Evolutionary conservation across 495 filamentous ascomycete species (phyloP), one percentile per base, ranked within the genome.

Genomic region (Lasiosphaeria miniovina): DNA sequence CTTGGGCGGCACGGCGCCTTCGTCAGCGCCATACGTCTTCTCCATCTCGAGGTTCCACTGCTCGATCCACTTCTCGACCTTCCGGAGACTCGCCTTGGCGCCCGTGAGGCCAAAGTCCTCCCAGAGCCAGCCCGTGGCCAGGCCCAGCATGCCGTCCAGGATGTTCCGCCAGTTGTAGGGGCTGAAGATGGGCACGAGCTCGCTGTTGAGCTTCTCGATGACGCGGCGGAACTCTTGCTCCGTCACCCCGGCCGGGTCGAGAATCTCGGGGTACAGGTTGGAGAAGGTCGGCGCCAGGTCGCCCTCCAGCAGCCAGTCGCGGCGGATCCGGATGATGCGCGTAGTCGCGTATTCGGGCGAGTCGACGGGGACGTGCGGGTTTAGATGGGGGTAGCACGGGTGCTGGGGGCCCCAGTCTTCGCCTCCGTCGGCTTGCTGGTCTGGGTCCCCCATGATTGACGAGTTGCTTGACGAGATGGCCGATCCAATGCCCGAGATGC

Each of bases 211-310:
- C 54, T 82, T 86, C 40, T 87, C 82, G 31, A 96, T 85, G 34
- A 96, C 74, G n/a, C 73, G 77, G 6, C 93, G 84, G 67, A 96
- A 97, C 65, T 91, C 89, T 57, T 86, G 82, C 63, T 94, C 90
- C 15, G 88, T 84, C 4, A 94, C 71, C 4, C 89, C 79, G 48
- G 90, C 83, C 3, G 92, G 91, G 60, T 96, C 91, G 11, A 99
- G 76, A 57, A 98, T 95, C 64, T 98, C 94, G 0, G 94, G 94
- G 63, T 98, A 99, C 1, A 96, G 81, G 61, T 96, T 96, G 6
- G 90, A 92, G 67, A 92, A 97, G 0, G 90, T 89, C 15, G 94
- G 94, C 7, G 92, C 91, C n/a, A 96, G 77, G 70, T 99, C 94
- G 5, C 92, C 95, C 46, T 83, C 82, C 24, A 90, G 69, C 80